phyloP scores from a whole-genome alignment of 129 eudicot species.

The Dittrichia graveolens region DNA sequence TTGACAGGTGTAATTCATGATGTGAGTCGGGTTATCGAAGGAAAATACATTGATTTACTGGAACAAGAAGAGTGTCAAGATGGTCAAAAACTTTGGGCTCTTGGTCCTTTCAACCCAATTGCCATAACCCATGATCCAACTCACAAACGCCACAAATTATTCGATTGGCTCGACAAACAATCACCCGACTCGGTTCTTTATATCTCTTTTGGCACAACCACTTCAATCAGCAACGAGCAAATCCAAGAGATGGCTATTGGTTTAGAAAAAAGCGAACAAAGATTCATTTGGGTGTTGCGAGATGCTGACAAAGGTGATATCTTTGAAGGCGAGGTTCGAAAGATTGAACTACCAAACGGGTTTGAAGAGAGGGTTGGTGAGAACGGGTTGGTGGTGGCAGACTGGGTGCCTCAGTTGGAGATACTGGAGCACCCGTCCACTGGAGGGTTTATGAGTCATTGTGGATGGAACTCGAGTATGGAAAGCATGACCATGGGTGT shows the following conservation, averaged over 20 bases:
- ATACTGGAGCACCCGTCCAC: conserved; percentile 40
- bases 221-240: conserved; percentile 47
- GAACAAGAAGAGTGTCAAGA: conserved; percentile 23
- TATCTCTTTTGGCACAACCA: conserved; percentile 56
- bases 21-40: conserved; percentile 40
- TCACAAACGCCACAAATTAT: conserved; percentile 25
- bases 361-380: conserved; percentile 35
- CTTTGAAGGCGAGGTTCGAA: conserved; percentile 28
- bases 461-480: conserved; percentile 56
- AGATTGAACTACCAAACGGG: conserved; percentile 36
- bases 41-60: conserved; percentile 35
- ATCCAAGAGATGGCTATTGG: conserved; percentile 53
- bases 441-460: conserved; percentile 54
- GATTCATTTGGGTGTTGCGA: conserved; percentile 56
- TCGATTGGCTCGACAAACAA: conserved; percentile 53
- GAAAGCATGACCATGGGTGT: conserved; percentile 51
- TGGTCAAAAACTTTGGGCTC: conserved; percentile 36
- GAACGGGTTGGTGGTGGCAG: conserved; percentile 43
- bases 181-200: conserved; percentile 41
- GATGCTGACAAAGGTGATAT: conserved; percentile 52
- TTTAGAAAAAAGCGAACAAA: conserved; percentile 47
- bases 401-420: conserved; percentile 53
- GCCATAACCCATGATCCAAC: background rate
- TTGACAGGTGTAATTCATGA: conserved; percentile 29
- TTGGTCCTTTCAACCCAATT: conserved; percentile 55